Evolutionary conservation across 1,284 basidiomycete genomes (phyloP), one percentile per base, ranked within the genome.

Genomic region (Grifola frondosa): DNA sequence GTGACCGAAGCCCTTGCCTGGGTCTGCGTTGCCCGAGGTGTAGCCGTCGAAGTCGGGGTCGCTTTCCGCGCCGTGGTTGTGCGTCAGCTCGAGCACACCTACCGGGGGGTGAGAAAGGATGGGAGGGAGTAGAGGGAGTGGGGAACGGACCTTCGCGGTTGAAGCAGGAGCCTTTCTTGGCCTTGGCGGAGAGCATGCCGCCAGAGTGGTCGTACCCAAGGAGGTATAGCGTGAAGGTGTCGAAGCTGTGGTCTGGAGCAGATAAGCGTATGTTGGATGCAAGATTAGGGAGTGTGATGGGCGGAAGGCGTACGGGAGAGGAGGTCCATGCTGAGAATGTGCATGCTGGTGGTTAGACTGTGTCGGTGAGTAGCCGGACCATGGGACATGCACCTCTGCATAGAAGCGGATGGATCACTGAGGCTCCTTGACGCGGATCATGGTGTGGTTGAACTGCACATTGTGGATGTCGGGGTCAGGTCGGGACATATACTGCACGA

Each of bases 381-480:
- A 13, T 16, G 5, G 24, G 11, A 21, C 19, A 24, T 70, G 53
- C 46, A 77, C 84, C 30, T 87, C 76, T 43, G 77, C 74, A 68
- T 91, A 92, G 64, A 90, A 92, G 24, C 71, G 67, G 50, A 90
- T 54, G 16, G 89, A 91, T 29, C 67, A 70, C 57, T 92, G 81
- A 16, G 91, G 88, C 64, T 96, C 91, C 71, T 87, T 93, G 66
- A 95, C 77, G 51, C 94, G 81, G 61, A 93, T 67, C 88, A 91
- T 92, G 23, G 88, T 90, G 68, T 94, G 90, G 65, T 92, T 90
- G 69, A 91, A 87, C 83, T 89, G 43, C 17, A 32, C n/a, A n/a
- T n/a, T n/a, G n/a, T n/a, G n/a, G n/a, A n/a, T n/a, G n/a, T n/a
- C n/a, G n/a, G n/a, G n/a, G n/a, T n/a, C n/a, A n/a, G n/a, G n/a